Evolutionary conservation across 2,329 filamentous ascomycete genomes (phyloP), one percentile per base, ranked within the genome.

Genomic region (Aureobasidium sp.): DNA sequence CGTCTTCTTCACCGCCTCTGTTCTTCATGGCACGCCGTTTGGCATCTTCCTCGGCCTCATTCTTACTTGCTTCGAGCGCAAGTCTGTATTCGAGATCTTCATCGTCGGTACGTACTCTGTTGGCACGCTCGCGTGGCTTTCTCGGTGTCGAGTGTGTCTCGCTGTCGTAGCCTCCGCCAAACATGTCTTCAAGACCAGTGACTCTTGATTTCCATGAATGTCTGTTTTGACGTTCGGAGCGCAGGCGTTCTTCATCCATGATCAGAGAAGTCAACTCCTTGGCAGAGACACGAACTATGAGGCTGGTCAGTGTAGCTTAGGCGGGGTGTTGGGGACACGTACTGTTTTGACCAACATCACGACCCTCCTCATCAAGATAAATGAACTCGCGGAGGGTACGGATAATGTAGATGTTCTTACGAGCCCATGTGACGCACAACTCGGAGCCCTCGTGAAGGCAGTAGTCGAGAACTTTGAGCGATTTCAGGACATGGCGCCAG

Each of bases 391-490:
- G 88, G 74, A 99, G 77, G 34, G 94, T 99, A 81, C 97, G 97
- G 81, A 99, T 96, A 76, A 99, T 94, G 77, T 96, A 99, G 67
- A 97, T 87, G 74, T 96, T 97, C 80, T 97, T 95, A 71, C 92
- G 88, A 66, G 92, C 92, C 94, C 94, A 99, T 5, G 93, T 97
- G 56, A 99, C 94, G 37, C 97, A 91, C 66, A 97, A 80, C 77
- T 97, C 94, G 0, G 92, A 97, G 52, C 94, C 94, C 75, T 99
- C 94, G 74, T 99, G 94, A 63, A 99, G 82, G 77, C 92, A 97
- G 77, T 99, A 99, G 76, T 99, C 94, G 63, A 97, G 83, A 59
- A 99, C 94, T 75, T 99, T 99, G 68, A 99, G 81, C 46, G 94
- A 95, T 78, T 99, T 99, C 64, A 99, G 80, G 13, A 99, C 94